Conservation (phyloP, 202 grass and related monocot species). For the Zoysia matrella region DNA sequence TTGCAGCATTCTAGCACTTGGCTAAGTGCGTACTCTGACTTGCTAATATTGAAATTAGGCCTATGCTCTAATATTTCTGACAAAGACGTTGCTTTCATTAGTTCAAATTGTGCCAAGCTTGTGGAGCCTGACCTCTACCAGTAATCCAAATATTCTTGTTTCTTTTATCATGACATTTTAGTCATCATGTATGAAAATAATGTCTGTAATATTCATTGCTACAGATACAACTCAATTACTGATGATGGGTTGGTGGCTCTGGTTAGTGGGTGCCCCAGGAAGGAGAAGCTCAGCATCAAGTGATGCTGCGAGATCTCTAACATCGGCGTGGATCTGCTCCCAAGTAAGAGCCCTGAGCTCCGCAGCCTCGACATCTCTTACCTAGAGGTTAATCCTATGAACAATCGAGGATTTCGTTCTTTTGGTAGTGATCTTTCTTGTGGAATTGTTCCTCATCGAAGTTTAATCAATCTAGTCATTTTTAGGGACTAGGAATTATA, state of each 20-base stretch:
- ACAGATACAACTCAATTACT: conserved; percentile 70
- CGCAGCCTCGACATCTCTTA: conserved; percentile 83
- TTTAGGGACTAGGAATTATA: not conserved
- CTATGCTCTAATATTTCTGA: conserved; percentile 77
- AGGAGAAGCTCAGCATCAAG: conserved; percentile 82
- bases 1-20: conserved; percentile 81
- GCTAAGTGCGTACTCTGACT: conserved; percentile 69
- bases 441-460: not conserved
- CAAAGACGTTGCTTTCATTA: conserved; percentile 78
- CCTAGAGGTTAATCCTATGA: conserved; percentile 62
- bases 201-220: conserved; percentile 2
- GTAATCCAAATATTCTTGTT: conserved; percentile 48
- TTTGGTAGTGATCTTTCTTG: not conserved
- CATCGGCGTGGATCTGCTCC: conserved; percentile 88
- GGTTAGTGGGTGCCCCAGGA: conserved; percentile 62
- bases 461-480: not conserved
- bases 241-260: conserved; percentile 84
- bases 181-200: conserved; percentile 11
- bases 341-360: conserved; percentile 81
- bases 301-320: conserved; percentile 95
- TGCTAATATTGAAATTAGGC: conserved; percentile 79
- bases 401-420: not conserved
- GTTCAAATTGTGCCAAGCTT: conserved; percentile 70
- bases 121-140: conserved; percentile 90
- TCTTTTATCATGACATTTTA: conserved; percentile 7